Evolutionary conservation across 805 yeast species (phyloP), one percentile per base, ranked within the genome.

Genomic region (Yarrowia alimentaria): DNA sequence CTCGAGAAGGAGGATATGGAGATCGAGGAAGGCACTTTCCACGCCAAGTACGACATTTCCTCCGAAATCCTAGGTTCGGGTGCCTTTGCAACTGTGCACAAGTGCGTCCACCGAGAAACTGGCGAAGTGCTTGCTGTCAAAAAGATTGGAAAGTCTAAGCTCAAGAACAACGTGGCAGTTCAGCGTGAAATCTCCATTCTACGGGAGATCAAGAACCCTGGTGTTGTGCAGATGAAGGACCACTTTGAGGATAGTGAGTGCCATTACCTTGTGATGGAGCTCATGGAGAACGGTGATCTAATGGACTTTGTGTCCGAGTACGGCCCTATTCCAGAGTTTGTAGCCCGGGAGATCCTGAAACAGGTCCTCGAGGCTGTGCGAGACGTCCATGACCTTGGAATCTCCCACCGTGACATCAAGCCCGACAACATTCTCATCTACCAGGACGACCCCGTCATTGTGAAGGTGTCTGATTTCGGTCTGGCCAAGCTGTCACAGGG

Each of bases 381-480:
- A 34, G 90, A 93, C 61, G 94, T 93, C 31, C 99, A 93, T 68
- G 76, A 78, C 2, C 70, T 83, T 62, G 97, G 96, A 1, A 90
- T 93, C 20, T 84, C 95, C n/a, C 99, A 93, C 65, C 75, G 99
- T 53, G 99, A 93, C 67, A 70, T 93, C 58, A 93, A 93, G 64
- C 99, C 99, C 0, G 99, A 93, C 64, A 93, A 93, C 66, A 87
- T 93, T 10, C 70, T 93, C 52, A 88, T 93, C 52, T 88, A 87
- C 60, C 85, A 81, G 61, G 95, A 88, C 62, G 93, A 87, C 61
- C 98, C 97, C 0, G 93, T 90, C 4, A 65, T 80, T 13, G 83
- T 93, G n/a, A 93, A 93, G 63, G 85, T 93, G 30, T 86, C 97
- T 3, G 99, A 93, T 68, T 93, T 93, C 68, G 99, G 99, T 0